Evolutionary conservation across 2,329 filamentous ascomycete genomes (phyloP).

Genomic region (Pyricularia grisea): DNA sequence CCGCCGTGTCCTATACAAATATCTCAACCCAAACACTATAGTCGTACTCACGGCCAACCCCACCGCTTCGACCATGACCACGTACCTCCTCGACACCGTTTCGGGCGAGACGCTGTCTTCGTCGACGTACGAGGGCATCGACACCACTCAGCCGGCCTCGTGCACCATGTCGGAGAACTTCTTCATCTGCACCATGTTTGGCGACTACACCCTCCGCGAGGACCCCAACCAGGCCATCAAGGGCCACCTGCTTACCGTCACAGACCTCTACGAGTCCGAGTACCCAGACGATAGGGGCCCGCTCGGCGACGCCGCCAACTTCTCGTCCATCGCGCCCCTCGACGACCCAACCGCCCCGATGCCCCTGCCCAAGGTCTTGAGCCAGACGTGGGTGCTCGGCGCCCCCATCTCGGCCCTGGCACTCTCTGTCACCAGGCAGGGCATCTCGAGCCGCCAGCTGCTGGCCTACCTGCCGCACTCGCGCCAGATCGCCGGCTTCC

Average conservation of each 20-base stretch:
- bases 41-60: constrained; percentile 63
- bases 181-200: constrained; percentile 78
- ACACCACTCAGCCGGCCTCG: constrained; percentile 62
- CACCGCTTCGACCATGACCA: constrained; percentile 47
- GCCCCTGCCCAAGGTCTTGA: constrained; percentile 63
- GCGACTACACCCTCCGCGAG: constrained; percentile 47
- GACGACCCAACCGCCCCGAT: constrained; percentile 34
- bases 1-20: constrained; percentile 93
- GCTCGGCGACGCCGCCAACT: constrained; percentile 59
- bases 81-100: constrained; percentile 78
- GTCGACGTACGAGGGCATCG: constrained; percentile 61
- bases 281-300: constrained; percentile 76
- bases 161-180: constrained; percentile 88
- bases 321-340: constrained; percentile 65
- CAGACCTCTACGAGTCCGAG: constrained; percentile 84
- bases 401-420: constrained; percentile 71
- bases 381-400: constrained; percentile 73
- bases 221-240: constrained; percentile 51
- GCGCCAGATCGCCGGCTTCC: constrained; percentile 69
- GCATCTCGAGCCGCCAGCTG: constrained; percentile 76
- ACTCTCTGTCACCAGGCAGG: constrained; percentile 84
- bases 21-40: constrained; percentile 79
- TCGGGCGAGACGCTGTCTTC: constrained; percentile 74
- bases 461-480: constrained; percentile 67
- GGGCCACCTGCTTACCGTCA: constrained; percentile 77